These are phyloP conservation scores for Buddleja alternifolia DNA, from an alignment of 257 asterid genomes.

Conservation along the genomic window DNA sequence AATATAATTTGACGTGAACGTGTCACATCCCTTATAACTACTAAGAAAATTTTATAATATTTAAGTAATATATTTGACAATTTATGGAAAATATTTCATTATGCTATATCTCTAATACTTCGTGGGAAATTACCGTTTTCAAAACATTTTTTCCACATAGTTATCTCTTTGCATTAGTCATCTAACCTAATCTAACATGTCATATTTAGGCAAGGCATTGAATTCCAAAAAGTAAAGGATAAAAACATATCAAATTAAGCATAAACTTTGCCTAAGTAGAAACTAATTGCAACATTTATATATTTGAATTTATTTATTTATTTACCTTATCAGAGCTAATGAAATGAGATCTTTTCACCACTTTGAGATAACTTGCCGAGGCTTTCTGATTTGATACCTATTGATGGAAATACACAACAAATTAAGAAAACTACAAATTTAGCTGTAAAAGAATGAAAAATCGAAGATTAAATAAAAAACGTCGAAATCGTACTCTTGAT, in stretches of 20 bases:
- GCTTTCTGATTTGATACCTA: slow-evolving; percentile 78
- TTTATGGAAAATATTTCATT: not conserved
- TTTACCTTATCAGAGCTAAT: slow-evolving; percentile 88
- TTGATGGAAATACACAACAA: slow-evolving; percentile 20
- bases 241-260: not conserved
- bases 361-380: slow-evolving; percentile 72
- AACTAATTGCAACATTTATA: not conserved
- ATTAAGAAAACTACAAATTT: not conserved
- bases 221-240: not conserved
- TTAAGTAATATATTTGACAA: not conserved
- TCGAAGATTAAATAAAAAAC: not conserved
- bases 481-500: not conserved
- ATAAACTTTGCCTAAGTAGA: not conserved
- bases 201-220: not conserved
- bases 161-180: too few relatives aligned
- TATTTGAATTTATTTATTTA: not conserved
- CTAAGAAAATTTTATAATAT: not conserved
- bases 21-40: not conserved
- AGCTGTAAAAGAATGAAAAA: not conserved
- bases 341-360: slow-evolving; percentile 80
- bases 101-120: too few relatives aligned
- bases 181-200: too few relatives aligned
- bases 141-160: too few relatives aligned
- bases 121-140: too few relatives aligned
- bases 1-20: not conserved